Percentiles rank a stretch among this genome's conserved stretches.
Evolutionary conservation across 139 green algal genomes (phyloP).

Genomic region (Volvox africanus): DNA sequence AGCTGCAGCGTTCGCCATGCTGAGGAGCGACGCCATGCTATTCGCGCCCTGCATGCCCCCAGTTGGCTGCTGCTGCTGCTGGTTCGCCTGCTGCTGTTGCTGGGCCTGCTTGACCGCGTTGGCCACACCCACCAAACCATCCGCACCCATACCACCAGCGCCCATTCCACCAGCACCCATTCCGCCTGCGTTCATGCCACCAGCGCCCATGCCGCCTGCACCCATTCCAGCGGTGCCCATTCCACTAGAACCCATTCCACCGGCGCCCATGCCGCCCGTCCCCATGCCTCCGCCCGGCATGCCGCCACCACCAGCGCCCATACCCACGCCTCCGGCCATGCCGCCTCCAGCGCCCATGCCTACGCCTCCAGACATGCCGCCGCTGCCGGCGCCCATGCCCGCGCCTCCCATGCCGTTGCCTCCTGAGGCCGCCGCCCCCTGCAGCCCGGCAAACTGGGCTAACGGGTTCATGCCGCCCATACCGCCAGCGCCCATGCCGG

Average conservation of each 20-base stretch:
- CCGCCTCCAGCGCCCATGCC: slow-evolving; percentile 37
- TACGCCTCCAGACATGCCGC: slow-evolving; percentile 42
- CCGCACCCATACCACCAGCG: slow-evolving; percentile 47
- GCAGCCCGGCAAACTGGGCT: slow-evolving; percentile 35
- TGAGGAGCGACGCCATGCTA: slow-evolving; percentile 30
- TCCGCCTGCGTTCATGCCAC: slow-evolving; percentile 47
- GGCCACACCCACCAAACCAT: slow-evolving; percentile 47
- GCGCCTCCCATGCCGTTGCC: slow-evolving; percentile 41
- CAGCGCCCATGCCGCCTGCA: slow-evolving; percentile 49
- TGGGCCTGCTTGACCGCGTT: slow-evolving; percentile 1
- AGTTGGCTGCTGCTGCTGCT: slow-evolving; percentile 27
- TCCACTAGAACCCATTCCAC: slow-evolving; percentile 55
- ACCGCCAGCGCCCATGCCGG: slow-evolving; percentile 8
- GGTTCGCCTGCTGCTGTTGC: neutral
- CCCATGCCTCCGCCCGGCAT: slow-evolving; percentile 27
- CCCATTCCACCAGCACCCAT: slow-evolving; percentile 53
- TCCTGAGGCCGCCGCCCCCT: neutral
- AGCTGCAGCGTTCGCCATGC: slow-evolving; percentile 38
- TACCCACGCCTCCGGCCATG: slow-evolving; percentile 28
- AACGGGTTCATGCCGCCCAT: slow-evolving; percentile 57
- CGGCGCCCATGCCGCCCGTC: slow-evolving; percentile 11
- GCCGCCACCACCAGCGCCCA: slow-evolving; percentile 34
- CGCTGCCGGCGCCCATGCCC: slow-evolving; percentile 41
- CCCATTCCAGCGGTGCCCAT: slow-evolving; percentile 41
- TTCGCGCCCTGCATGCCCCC: neutral